These are phyloP conservation scores for Amanita polypyramis DNA, from an alignment of 768 basidiomycete species.

Conservation along the genomic window DNA sequence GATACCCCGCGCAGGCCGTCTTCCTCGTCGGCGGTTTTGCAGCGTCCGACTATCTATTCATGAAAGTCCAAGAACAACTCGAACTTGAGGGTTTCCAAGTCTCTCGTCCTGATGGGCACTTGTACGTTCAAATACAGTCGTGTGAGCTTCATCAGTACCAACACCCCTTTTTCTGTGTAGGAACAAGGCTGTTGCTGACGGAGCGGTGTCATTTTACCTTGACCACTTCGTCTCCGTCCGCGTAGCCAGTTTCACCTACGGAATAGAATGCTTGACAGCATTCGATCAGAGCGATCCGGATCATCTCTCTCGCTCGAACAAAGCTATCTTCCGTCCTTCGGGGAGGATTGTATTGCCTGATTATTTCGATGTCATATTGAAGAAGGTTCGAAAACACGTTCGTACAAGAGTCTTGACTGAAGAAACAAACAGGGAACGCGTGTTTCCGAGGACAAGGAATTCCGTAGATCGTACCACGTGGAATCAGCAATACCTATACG, in stretches of 20 bases:
- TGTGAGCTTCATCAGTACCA: not conserved
- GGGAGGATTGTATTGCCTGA: conserved; percentile 28
- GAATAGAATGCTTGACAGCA: conserved; percentile 12
- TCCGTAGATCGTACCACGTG: conserved; percentile 25
- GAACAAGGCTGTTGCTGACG: conserved; percentile 35
- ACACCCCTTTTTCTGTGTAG: not conserved
- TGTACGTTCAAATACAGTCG: conserved; percentile 17
- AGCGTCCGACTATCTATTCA: conserved; percentile 45
- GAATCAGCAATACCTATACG: conserved; percentile 16
- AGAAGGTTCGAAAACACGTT: conserved; percentile 20
- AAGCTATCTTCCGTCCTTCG: conserved; percentile 22
- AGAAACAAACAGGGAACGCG: conserved; percentile 26
- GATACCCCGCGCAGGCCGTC: conserved; percentile 20
- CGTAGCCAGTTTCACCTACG: conserved; percentile 38
- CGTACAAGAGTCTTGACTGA: not conserved
- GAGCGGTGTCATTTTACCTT: conserved; percentile 30
- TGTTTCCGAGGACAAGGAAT: conserved; percentile 35
- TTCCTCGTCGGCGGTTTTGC: conserved; percentile 51
- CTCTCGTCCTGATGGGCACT: conserved; percentile 40
- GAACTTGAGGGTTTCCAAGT: conserved; percentile 28
- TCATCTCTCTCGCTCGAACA: conserved; percentile 25
- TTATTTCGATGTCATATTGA: conserved; percentile 32
- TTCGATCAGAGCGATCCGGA: conserved; percentile 23
- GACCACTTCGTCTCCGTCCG: conserved; percentile 40
- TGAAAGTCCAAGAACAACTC: conserved; percentile 28